These are phyloP conservation scores for Exophiala xenobiotica DNA, from an alignment of 2,329 filamentous ascomycete species.

Conservation along the genomic window DNA sequence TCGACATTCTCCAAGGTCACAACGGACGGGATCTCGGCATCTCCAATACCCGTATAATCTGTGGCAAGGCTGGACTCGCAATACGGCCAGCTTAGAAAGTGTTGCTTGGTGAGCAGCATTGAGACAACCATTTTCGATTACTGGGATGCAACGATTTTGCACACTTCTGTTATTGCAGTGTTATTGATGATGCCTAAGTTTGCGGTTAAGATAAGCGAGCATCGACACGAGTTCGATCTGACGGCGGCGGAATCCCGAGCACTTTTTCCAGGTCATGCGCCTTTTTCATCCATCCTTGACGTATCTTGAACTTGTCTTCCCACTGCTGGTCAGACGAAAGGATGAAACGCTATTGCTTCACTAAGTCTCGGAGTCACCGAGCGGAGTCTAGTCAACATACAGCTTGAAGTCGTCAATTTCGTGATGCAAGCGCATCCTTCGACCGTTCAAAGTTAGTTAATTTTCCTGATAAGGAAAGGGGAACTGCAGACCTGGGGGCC, in stretches of 20 bases:
- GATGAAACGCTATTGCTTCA: neutral
- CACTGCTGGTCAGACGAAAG: neutral
- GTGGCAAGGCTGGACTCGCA: too few species aligned
- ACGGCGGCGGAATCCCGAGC: neutral
- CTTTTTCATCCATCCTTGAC: neutral
- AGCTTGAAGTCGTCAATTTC: neutral
- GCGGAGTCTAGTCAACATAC: constrained; percentile 9
- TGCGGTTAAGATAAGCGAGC: constrained; percentile 6
- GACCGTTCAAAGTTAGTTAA: neutral
- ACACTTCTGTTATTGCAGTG: neutral
- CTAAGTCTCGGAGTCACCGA: constrained; percentile 11
- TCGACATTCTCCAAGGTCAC: too few species aligned
- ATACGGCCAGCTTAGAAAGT: too few species aligned
- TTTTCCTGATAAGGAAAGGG: neutral
- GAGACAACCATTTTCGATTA: too few species aligned
- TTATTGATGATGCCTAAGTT: neutral
- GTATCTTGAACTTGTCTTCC: neutral
- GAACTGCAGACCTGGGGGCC: too few species aligned
- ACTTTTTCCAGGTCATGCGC: neutral
- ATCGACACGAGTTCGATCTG: constrained; percentile 5
- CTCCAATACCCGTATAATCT: too few species aligned
- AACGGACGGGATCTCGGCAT: too few species aligned
- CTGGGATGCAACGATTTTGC: too few species aligned
- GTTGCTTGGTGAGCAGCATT: too few species aligned
- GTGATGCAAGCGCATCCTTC: constrained; percentile 8